Percentiles rank a stretch among this genome's conserved stretches.
Evolutionary conservation across 257 asterid genomes (phyloP).

Genomic region (Solanum acaule): DNA sequence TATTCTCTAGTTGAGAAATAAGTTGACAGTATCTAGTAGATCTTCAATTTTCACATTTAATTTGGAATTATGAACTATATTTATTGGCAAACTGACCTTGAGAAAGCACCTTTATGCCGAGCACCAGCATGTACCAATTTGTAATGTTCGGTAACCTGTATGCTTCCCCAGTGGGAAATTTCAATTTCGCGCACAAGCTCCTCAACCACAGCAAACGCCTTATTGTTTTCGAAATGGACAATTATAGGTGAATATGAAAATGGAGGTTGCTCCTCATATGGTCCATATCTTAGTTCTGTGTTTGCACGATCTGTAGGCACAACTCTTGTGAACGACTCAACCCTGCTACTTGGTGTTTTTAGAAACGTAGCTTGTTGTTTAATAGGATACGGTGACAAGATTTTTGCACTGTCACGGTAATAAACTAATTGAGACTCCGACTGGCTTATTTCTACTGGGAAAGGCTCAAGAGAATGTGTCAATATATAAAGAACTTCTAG

Average conservation of each 20-base stretch:
- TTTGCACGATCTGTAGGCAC: constrained; percentile 68
- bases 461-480: constrained; percentile 89
- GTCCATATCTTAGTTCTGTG: constrained; percentile 78
- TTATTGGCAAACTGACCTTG: constrained; percentile 53
- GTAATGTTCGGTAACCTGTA: constrained; percentile 83
- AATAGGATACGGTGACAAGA: constrained; percentile 76
- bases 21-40: not conserved
- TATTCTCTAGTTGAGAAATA: not conserved
- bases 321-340: constrained; percentile 83
- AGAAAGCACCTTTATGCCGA: constrained; percentile 79
- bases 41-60: not conserved
- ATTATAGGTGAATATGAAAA: constrained; percentile 61
- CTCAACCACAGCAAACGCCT: constrained; percentile 93
- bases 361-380: constrained; percentile 71
- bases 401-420: constrained; percentile 83
- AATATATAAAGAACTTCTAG: constrained; percentile 61
- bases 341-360: constrained; percentile 60
- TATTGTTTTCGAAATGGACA: constrained; percentile 82
- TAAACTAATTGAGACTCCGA: constrained; percentile 90
- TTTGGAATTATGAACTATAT: not conserved
- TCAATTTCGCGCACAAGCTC: constrained; percentile 98
- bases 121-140: constrained; percentile 91
- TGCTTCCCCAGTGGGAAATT: constrained; percentile 96
- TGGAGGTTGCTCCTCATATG: constrained; percentile 53
- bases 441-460: constrained; percentile 83